phyloP scores from a whole-genome alignment of 148 eudicot genomes.

The Rhododendron ferrugineum region DNA sequence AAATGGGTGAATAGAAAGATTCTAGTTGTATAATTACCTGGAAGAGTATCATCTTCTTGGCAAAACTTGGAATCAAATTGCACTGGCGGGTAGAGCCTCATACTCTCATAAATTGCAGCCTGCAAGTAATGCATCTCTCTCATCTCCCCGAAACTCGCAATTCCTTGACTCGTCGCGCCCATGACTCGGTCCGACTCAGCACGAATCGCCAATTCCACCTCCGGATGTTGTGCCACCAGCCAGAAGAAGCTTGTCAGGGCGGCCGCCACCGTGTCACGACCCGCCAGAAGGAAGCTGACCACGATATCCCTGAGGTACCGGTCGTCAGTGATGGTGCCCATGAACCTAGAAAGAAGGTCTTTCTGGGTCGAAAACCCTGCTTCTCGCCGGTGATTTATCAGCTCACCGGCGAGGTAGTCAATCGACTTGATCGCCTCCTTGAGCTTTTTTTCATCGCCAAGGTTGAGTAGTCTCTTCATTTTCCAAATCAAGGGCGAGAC shows the following conservation, averaged over 20 bases:
- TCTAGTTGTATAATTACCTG: neutral
- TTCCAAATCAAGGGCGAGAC: conserved; percentile 39
- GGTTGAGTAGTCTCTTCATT: conserved; percentile 30
- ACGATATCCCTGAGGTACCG: conserved; percentile 50
- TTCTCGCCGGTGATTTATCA: conserved; percentile 30
- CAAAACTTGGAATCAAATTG: conserved; percentile 26
- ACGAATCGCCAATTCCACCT: conserved; percentile 28
- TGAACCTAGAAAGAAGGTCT: conserved; percentile 52
- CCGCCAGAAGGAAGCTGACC: conserved; percentile 52
- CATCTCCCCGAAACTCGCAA: conserved; percentile 12
- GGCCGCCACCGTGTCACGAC: conserved; percentile 60
- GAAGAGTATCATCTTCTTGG: conserved; percentile 16
- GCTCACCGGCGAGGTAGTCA: conserved; percentile 28
- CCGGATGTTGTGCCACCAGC: conserved; percentile 39
- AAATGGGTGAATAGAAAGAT: neutral
- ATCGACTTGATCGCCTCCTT: conserved; percentile 32
- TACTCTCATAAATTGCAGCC: conserved; percentile 17
- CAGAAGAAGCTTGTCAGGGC: conserved; percentile 51
- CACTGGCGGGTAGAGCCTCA: conserved; percentile 24
- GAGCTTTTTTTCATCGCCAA: conserved; percentile 43
- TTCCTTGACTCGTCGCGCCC: neutral
- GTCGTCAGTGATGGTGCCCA: conserved; percentile 37
- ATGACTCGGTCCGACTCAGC: conserved; percentile 35
- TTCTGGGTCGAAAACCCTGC: conserved; percentile 13
- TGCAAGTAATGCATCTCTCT: conserved; percentile 20